These are phyloP conservation scores for Mycena galericulata DNA, from an alignment of 768 basidiomycete genomes.

Conservation along the genomic window DNA sequence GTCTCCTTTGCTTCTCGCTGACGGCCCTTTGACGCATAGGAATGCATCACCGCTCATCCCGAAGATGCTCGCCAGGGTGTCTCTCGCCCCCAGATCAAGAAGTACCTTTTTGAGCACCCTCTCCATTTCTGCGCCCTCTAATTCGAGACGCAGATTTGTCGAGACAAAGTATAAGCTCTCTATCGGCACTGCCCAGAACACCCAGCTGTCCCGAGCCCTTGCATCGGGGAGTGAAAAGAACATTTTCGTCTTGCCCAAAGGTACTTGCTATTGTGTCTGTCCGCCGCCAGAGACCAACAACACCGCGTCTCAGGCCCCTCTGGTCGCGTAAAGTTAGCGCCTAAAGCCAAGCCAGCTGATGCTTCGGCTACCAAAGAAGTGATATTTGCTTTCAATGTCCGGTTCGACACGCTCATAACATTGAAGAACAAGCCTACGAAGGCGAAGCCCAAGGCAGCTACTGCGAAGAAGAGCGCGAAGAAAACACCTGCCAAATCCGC, in stretches of 20 bases:
- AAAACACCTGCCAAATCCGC: constrained; percentile 47
- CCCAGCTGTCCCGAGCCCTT: constrained; percentile 86
- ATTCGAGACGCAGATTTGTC: constrained; percentile 70
- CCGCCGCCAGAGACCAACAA: not conserved
- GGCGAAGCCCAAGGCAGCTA: constrained; percentile 49
- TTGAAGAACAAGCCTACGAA: constrained; percentile 63
- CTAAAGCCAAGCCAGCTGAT: constrained; percentile 57
- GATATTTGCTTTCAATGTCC: constrained; percentile 2
- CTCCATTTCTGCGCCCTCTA: not conserved
- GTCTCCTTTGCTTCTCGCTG: constrained; percentile 25
- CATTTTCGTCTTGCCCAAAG: constrained; percentile 90
- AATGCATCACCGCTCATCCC: constrained; percentile 79
- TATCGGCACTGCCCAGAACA: constrained; percentile 82
- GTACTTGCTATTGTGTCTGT: constrained; percentile 49
- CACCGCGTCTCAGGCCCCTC: constrained; percentile 62
- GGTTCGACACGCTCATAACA: constrained; percentile 12
- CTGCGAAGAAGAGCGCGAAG: constrained; percentile 54
- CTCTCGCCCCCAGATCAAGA: constrained; percentile 94
- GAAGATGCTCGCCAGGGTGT: constrained; percentile 88
- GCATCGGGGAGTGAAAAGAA: constrained; percentile 84
- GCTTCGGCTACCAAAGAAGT: constrained; percentile 71
- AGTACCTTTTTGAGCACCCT: constrained; percentile 57
- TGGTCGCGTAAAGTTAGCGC: constrained; percentile 81
- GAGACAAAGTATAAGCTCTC: constrained; percentile 86
- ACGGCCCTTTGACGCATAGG: constrained; percentile 57